A percentile compares a stretch with the other conserved stretches of the same genome.
Conservation (phyloP, 441 rosid genomes). For the Gossypium lobatum region DNA sequence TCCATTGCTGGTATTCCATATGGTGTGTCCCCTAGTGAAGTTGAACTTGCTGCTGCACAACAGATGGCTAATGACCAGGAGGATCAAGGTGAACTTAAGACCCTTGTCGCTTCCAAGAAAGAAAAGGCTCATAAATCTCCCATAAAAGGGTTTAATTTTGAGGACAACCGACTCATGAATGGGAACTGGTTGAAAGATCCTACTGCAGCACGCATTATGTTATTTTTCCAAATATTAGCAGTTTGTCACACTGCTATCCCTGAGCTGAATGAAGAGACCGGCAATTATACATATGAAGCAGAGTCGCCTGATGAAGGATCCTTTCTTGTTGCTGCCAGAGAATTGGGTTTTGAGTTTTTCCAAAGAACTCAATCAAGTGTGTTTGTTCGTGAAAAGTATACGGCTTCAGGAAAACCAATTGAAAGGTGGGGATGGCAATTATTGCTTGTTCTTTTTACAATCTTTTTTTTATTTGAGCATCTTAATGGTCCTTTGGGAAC, state of each 20-base stretch:
- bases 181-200: not conserved
- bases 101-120: not conserved
- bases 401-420: slow-evolving; percentile 43
- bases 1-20: not conserved
- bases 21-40: not conserved
- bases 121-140: not conserved
- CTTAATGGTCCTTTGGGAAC: slow-evolving; percentile 17
- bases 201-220: not conserved
- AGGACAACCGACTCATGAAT: not conserved
- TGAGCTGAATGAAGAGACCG: not conserved
- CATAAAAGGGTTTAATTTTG: not conserved
- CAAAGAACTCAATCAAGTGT: slow-evolving; percentile 89
- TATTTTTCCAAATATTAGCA: not conserved
- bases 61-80: not conserved
- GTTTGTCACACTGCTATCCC: slow-evolving; percentile 4
- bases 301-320: not conserved
- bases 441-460: slow-evolving; percentile 9
- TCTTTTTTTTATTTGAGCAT: slow-evolving; percentile 4
- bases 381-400: slow-evolving; percentile 49
- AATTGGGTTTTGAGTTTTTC: slow-evolving; percentile 85
- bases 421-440: slow-evolving; percentile 51
- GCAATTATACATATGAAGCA: not conserved
- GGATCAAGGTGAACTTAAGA: not conserved
- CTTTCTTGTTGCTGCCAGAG: slow-evolving; percentile 82
- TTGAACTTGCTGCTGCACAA: not conserved